These are phyloP conservation scores for Rehmannia glutinosa DNA, from an alignment of 257 asterid genomes.

Conservation along the genomic window DNA sequence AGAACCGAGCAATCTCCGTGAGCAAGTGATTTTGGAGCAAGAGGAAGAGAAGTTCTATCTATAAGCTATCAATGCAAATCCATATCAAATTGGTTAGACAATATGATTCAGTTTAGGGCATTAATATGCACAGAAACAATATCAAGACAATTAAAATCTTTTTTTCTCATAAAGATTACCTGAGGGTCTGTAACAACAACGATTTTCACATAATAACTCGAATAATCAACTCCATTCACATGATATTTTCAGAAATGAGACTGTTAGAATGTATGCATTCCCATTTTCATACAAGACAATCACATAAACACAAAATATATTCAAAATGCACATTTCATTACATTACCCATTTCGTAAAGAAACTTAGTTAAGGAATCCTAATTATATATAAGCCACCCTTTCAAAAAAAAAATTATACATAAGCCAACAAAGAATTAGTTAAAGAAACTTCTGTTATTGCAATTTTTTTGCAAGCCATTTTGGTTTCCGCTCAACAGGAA, in stretches of 20 bases:
- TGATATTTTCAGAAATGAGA: conserved; percentile 27
- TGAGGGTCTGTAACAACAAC: conserved; percentile 92
- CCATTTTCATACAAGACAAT: too few relatives aligned
- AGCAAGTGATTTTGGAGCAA: conserved; percentile 71
- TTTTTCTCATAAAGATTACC: conserved; percentile 36
- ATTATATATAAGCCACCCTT: too few relatives aligned
- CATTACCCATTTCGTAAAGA: too few relatives aligned
- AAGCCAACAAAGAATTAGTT: too few relatives aligned
- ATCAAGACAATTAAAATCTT: neutral
- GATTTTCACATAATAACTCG: conserved; percentile 57
- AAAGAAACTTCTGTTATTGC: too few relatives aligned
- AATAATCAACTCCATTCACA: conserved; percentile 42
- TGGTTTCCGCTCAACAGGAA: too few relatives aligned
- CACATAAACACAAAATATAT: neutral
- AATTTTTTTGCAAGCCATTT: too few relatives aligned
- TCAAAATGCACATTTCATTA: neutral
- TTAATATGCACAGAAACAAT: conserved; percentile 4
- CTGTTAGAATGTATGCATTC: conserved; percentile 16
- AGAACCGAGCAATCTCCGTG: conserved; percentile 83
- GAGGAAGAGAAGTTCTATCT: conserved; percentile 82
- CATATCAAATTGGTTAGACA: neutral
- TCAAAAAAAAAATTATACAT: too few relatives aligned
- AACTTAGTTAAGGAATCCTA: too few relatives aligned
- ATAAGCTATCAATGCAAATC: conserved; percentile 55
- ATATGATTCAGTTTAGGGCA: neutral